Evolutionary conservation across 805 yeast species (phyloP).

Genomic region (Candida insectorum): DNA sequence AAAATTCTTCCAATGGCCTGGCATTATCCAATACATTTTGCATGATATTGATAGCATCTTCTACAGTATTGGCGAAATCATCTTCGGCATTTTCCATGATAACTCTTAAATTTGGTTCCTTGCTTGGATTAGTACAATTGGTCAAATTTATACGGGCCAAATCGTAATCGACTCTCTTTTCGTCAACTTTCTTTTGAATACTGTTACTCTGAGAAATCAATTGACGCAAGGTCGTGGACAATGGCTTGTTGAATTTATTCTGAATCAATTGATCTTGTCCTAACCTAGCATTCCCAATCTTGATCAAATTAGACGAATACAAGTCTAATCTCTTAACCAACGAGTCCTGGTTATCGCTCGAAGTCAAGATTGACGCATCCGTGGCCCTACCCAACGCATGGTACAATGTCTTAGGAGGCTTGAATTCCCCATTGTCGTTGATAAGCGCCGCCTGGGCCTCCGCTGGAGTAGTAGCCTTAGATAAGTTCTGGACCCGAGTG

Average conservation of each 20-base stretch:
- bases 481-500: slow-evolving; percentile 60
- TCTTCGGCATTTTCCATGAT: slow-evolving; percentile 84
- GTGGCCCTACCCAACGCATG: slow-evolving; percentile 81
- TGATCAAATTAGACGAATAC: slow-evolving; percentile 66
- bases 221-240: slow-evolving; percentile 58
- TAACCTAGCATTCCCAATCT: slow-evolving; percentile 77
- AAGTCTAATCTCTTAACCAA: slow-evolving; percentile 61
- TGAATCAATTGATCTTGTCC: slow-evolving; percentile 76
- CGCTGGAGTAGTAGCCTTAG: slow-evolving; percentile 71
- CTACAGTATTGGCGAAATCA: slow-evolving; percentile 85
- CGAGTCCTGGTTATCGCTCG: slow-evolving; percentile 42
- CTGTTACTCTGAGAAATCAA: slow-evolving; percentile 60
- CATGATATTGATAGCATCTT: slow-evolving; percentile 81
- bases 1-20: slow-evolving; percentile 62
- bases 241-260: slow-evolving; percentile 64
- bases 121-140: slow-evolving; percentile 40
- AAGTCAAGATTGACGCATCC: slow-evolving; percentile 44
- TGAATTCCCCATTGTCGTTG: slow-evolving; percentile 39
- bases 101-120: slow-evolving; percentile 70
- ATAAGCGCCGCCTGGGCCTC: slow-evolving; percentile 76
- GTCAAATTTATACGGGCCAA: slow-evolving; percentile 57
- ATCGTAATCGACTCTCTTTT: slow-evolving; percentile 75
- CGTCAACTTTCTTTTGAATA: slow-evolving; percentile 71
- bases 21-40: slow-evolving; percentile 73
- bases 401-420: slow-evolving; percentile 75